Conservation (phyloP, 2,329 filamentous ascomycete genomes). For the Orbilia quercus region DNA sequence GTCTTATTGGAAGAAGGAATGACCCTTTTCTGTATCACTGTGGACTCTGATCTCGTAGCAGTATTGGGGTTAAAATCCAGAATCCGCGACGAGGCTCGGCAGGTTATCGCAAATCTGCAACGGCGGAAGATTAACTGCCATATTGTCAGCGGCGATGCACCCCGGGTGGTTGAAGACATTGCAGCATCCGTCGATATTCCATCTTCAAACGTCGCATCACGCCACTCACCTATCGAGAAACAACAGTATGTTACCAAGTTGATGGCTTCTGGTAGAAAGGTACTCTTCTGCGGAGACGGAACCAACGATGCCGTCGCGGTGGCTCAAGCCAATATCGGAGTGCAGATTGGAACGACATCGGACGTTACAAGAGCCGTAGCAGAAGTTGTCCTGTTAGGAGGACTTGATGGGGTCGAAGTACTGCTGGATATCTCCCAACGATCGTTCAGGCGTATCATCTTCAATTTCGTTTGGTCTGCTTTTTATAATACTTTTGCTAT, state of each 20-base stretch:
- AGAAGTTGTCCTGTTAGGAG: constrained; percentile 75
- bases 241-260: constrained; percentile 67
- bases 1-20: constrained; percentile 17
- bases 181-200: constrained; percentile 65
- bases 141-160: constrained; percentile 71
- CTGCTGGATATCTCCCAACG: constrained; percentile 68
- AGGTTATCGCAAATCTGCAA: constrained; percentile 66
- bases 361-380: constrained; percentile 76
- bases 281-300: constrained; percentile 80
- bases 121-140: constrained; percentile 67
- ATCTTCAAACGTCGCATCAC: constrained; percentile 63
- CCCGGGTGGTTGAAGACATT: constrained; percentile 66
- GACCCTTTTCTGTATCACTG: constrained; percentile 66
- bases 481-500: constrained; percentile 78
- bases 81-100: constrained; percentile 65
- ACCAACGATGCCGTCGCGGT: constrained; percentile 82
- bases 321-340: constrained; percentile 75
- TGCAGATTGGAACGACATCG: constrained; percentile 73
- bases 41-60: constrained; percentile 64
- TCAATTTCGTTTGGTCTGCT: constrained; percentile 78
- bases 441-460: constrained; percentile 66
- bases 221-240: constrained; percentile 69
- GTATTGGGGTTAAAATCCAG: constrained; percentile 67
- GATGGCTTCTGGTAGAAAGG: constrained; percentile 61
- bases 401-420: constrained; percentile 69